phyloP scores from a whole-genome alignment of 1,139 yeast species.

The Debaryomyces coudertii region DNA sequence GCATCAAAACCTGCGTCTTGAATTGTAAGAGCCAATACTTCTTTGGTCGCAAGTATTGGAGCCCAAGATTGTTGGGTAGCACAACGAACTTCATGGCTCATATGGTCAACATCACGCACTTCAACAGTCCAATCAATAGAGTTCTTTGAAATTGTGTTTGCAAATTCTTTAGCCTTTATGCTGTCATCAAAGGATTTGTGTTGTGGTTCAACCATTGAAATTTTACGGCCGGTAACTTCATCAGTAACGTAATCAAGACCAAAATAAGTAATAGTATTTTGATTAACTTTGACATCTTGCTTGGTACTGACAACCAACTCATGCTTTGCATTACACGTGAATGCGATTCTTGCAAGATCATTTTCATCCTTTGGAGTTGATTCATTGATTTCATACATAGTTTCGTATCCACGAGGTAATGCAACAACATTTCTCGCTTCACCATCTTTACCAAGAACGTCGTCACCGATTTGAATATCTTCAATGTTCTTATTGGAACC shows the following conservation, averaged over 20 bases:
- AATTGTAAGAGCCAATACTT: constrained; percentile 21
- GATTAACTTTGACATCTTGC: constrained; percentile 20
- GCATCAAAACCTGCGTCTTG: constrained; percentile 17
- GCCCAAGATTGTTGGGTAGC: constrained; percentile 33
- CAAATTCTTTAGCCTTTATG: constrained; percentile 23
- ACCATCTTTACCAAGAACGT: constrained; percentile 49
- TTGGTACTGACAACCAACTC: constrained; percentile 31
- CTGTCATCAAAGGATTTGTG: constrained; percentile 20
- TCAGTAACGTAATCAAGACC: constrained; percentile 12
- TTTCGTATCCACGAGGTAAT: constrained; percentile 43
- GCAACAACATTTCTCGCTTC: constrained; percentile 40
- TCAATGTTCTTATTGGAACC: constrained; percentile 39
- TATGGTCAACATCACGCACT: constrained; percentile 29
- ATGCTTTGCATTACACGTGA: constrained; percentile 37
- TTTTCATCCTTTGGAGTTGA: constrained; percentile 17
- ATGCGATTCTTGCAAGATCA: constrained; percentile 23
- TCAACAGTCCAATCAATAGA: constrained; percentile 38
- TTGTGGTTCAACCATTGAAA: constrained; percentile 17
- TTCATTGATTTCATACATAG: constrained; percentile 40
- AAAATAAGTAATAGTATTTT: constrained; percentile 26
- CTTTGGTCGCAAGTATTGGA: constrained; percentile 35
- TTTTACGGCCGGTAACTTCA: constrained; percentile 12
- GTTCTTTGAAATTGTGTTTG: constrained; percentile 16
- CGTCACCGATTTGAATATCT: constrained; percentile 37
- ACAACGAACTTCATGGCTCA: constrained; percentile 24